Evolutionary conservation across 805 yeast species (phyloP).

Genomic region (Tetrapisispora iriomotensis): DNA sequence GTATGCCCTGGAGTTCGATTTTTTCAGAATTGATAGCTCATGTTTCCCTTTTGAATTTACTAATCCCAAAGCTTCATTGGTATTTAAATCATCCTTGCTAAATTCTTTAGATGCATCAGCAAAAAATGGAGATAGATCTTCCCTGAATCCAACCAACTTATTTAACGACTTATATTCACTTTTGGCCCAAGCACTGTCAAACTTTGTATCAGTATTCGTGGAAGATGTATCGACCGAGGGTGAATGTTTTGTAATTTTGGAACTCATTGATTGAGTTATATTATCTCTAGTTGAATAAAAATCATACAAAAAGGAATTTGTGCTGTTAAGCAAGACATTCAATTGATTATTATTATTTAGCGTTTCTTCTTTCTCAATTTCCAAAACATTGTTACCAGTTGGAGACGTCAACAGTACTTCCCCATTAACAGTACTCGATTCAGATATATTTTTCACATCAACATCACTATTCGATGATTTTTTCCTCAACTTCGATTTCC

Average conservation of each 20-base stretch:
- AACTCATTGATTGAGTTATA: neutral
- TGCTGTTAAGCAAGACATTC: neutral
- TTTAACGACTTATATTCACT: slow-evolving; percentile 20
- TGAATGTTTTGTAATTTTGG: neutral
- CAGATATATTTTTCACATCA: too few species aligned
- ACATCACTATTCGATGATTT: too few species aligned
- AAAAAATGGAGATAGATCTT: too few species aligned
- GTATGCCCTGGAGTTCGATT: slow-evolving; percentile 13
- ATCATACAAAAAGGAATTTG: slow-evolving; percentile 4
- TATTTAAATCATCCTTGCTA: too few species aligned
- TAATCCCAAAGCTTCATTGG: neutral
- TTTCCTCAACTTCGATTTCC: neutral
- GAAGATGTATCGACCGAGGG: neutral
- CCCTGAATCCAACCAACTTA: slow-evolving; percentile 14
- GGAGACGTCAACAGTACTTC: too few species aligned
- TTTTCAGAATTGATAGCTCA: neutral
- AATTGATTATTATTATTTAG: too few species aligned
- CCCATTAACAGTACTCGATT: too few species aligned
- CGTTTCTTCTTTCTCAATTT: too few species aligned
- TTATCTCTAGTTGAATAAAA: neutral
- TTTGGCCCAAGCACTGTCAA: slow-evolving; percentile 48
- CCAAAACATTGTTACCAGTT: too few species aligned
- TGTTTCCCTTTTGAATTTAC: neutral
- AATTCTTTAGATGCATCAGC: too few species aligned
- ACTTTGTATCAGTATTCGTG: slow-evolving; percentile 12